Conservation (phyloP, 768 basidiomycete genomes). For the Tulasnella sp. region DNA sequence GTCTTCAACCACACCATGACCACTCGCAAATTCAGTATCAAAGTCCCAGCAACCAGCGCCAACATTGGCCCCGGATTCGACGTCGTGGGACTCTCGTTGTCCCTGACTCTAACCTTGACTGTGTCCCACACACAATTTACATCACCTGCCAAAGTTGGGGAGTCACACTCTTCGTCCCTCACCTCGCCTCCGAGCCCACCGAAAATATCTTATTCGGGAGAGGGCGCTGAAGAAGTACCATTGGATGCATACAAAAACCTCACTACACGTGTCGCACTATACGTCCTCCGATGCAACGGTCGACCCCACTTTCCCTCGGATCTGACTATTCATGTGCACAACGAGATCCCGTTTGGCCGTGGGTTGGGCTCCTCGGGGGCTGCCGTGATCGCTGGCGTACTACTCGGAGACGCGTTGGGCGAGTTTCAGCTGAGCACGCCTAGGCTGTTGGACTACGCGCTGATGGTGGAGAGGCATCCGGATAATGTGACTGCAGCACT, state of each 20-base stretch:
- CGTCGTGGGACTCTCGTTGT: conserved; percentile 96
- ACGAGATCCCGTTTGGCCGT: conserved; percentile 97
- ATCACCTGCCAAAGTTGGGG: not conserved
- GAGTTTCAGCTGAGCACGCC: conserved; percentile 65
- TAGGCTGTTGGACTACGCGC: conserved; percentile 89
- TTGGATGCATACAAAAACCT: conserved; percentile 96
- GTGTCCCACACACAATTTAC: conserved; percentile 53
- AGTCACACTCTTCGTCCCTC: conserved; percentile 25
- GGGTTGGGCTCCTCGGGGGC: conserved; percentile 98
- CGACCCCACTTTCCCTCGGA: conserved; percentile 75
- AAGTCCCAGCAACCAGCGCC: conserved; percentile 94
- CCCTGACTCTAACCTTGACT: conserved; percentile 76
- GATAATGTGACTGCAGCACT: conserved; percentile 99
- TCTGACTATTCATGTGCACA: conserved; percentile 75
- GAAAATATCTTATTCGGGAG: conserved; percentile 75
- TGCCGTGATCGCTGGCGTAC: conserved; percentile 96
- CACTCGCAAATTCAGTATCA: conserved; percentile 58
- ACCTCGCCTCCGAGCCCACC: conserved; percentile 55
- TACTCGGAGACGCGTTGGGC: conserved; percentile 85
- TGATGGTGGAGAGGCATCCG: conserved; percentile 99
- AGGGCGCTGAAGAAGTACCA: conserved; percentile 89
- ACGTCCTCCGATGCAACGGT: conserved; percentile 89
- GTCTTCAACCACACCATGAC: not conserved
- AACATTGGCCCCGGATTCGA: conserved; percentile 99
- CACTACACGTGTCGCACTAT: conserved; percentile 94